These are phyloP conservation scores for Stellera chamaejasme DNA, from an alignment of 345 rosid species.

Conservation along the genomic window DNA sequence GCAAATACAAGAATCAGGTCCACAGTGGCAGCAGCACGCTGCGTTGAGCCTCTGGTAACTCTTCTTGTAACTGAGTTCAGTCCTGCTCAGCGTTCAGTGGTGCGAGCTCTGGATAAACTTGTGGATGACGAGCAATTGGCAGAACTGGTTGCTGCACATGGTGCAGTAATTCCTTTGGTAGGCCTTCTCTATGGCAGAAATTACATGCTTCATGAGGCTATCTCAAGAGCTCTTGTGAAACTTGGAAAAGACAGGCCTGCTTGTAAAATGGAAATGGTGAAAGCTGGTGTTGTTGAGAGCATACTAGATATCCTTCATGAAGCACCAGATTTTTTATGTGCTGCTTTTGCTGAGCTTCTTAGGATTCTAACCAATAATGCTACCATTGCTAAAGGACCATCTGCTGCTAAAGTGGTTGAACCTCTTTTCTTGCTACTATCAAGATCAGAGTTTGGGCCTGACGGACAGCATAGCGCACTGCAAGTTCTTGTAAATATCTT, in stretches of 20 bases:
- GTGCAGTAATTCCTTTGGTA: slow-evolving; percentile 97
- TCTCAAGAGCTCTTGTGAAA: slow-evolving; percentile 92
- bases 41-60: slow-evolving; percentile 98
- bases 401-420: slow-evolving; percentile 93
- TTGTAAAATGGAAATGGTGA: slow-evolving; percentile 97
- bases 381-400: slow-evolving; percentile 82
- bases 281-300: slow-evolving; percentile 92
- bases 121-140: slow-evolving; percentile 98
- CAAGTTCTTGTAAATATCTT: slow-evolving; percentile 92
- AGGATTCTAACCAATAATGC: slow-evolving; percentile 95
- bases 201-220: slow-evolving; percentile 90
- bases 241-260: slow-evolving; percentile 97
- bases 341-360: slow-evolving; percentile 88
- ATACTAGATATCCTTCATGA: slow-evolving; percentile 83
- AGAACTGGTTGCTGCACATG: slow-evolving; percentile 97
- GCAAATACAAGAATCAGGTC: slow-evolving; percentile 91
- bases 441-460: slow-evolving; percentile 82
- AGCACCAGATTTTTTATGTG: slow-evolving; percentile 92
- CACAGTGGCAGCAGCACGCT: slow-evolving; percentile 92
- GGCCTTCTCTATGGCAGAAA: slow-evolving; percentile 90
- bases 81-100: slow-evolving; percentile 95
- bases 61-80: slow-evolving; percentile 85
- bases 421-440: slow-evolving; percentile 74
- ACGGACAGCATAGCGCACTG: slow-evolving; percentile 88
- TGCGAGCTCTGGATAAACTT: slow-evolving; percentile 88